Evolutionary conservation across 2,329 filamentous ascomycete genomes (phyloP), one percentile per base, ranked within the genome.

Genomic region (Calonectria henricotiae): DNA sequence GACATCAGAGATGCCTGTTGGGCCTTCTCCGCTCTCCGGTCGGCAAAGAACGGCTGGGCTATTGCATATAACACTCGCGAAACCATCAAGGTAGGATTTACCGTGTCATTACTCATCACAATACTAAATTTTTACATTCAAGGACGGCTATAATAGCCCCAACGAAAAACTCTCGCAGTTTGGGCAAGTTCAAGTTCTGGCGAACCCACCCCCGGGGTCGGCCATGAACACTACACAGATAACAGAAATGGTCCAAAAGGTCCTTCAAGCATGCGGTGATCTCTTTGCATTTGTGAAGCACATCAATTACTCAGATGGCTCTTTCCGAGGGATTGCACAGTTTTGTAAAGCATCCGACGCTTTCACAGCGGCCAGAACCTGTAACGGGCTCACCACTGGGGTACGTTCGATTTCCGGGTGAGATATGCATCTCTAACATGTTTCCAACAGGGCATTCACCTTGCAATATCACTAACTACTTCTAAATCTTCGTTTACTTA

Each of bases 1-100:
- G 90, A 93, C 74, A 87, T 91, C 61, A 86, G 89, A 61, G 90
- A 92, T 78, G 86, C 90, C 7, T 86, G 84, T 63, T 83, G 84
- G 37, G 85, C 87, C 8, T 83, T 86, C 67, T 81, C 85, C 13
- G 86, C 86, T 62, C 78, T 88, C 32, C 81, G 83, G 1, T 74
- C 85, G 20, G 79, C 82, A 39, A 82, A 82, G 54, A 80, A 83
- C 12, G 81, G 82, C 39, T 91, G 89, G 88, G 77, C 79, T 55
- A 71, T 78, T 1, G 68, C 71, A 4, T 83, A 80, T 27, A 62
- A 76, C 23, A 71, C 72, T 17, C 63, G 70, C 11, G 46, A 70
- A 4, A 27, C 32, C 5, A 54, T 58, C 2, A 72, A 73, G 37
- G 76, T 80, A 47, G 54, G 4, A 8, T 5, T 15, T 11, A 20